Evolutionary conservation across 164 flowering plant species (phyloP).

Genomic region (Chimonanthus salicifolius): DNA sequence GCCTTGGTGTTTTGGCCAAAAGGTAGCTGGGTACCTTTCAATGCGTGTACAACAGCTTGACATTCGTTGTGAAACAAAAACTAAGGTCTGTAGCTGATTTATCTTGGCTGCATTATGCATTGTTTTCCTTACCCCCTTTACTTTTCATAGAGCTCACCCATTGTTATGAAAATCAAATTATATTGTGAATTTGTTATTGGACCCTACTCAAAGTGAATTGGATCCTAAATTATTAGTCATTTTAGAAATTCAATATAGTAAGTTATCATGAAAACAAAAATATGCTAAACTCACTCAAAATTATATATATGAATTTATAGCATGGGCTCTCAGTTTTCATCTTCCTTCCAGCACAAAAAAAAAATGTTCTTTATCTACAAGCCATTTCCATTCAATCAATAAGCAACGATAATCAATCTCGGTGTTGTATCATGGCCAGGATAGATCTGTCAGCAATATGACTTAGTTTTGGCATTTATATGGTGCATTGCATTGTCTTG

Average conservation of each 20-base stretch:
- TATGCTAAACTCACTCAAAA: no score
- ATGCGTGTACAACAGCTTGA: constrained; percentile 69
- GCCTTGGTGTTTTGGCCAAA: constrained; percentile 63
- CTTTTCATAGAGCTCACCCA: not conserved
- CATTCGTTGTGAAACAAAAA: constrained; percentile 70
- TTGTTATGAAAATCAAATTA: not conserved
- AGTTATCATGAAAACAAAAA: no score
- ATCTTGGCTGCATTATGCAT: not conserved
- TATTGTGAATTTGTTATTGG: no score
- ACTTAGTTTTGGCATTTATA: not conserved
- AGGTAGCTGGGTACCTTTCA: constrained; percentile 56
- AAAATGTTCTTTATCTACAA: no score
- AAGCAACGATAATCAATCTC: no score
- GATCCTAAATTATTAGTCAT: no score
- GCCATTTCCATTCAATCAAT: no score
- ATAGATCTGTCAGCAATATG: not conserved
- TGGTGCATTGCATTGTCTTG: not conserved
- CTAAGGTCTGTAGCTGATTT: constrained; percentile 42
- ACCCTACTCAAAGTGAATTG: no score
- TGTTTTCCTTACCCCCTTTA: not conserved
- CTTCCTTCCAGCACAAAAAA: no score
- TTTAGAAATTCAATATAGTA: no score
- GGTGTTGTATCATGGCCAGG: not conserved
- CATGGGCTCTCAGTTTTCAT: no score
- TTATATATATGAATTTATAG: no score